Conservation (phyloP, 2,329 filamentous ascomycete genomes). For the Emmonsia crescens region DNA sequence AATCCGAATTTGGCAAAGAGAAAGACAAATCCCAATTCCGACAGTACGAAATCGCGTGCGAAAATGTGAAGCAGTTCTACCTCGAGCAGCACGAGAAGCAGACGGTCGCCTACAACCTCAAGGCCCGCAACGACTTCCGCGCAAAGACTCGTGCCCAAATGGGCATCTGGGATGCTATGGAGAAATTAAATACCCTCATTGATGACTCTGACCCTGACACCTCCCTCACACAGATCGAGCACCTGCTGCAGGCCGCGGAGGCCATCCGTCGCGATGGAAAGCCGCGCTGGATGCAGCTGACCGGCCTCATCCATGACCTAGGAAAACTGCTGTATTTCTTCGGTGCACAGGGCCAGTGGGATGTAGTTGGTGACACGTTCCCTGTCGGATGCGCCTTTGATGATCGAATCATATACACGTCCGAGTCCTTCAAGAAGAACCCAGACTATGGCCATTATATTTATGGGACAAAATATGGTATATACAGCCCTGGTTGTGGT, state of each 20-base stretch:
- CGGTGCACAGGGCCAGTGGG: constrained; percentile 80
- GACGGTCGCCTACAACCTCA: constrained; percentile 62
- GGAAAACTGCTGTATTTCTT: constrained; percentile 42
- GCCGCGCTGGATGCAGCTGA: constrained; percentile 40
- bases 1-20: constrained; percentile 57
- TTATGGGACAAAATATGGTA: constrained; percentile 65
- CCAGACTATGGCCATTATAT: constrained; percentile 60
- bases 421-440: constrained; percentile 61
- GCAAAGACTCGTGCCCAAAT: constrained; percentile 60
- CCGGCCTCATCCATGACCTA: constrained; percentile 38
- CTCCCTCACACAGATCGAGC: constrained; percentile 75
- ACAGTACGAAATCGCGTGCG: constrained; percentile 72
- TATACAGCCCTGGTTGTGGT: constrained; percentile 68
- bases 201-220: constrained; percentile 90
- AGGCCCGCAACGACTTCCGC: constrained; percentile 61
- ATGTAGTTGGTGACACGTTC: constrained; percentile 62
- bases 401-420: constrained; percentile 66
- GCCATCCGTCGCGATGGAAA: constrained; percentile 67
- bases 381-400: constrained; percentile 42
- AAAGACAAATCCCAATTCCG: constrained; percentile 76
- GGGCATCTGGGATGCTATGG: constrained; percentile 84
- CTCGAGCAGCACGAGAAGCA: constrained; percentile 54
- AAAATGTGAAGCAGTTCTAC: constrained; percentile 82
- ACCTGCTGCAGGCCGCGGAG: constrained; percentile 78
- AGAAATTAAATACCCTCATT: constrained; percentile 82